Conservation (phyloP, 1,139 yeast genomes). For the Suhomyces bolitotheri region DNA sequence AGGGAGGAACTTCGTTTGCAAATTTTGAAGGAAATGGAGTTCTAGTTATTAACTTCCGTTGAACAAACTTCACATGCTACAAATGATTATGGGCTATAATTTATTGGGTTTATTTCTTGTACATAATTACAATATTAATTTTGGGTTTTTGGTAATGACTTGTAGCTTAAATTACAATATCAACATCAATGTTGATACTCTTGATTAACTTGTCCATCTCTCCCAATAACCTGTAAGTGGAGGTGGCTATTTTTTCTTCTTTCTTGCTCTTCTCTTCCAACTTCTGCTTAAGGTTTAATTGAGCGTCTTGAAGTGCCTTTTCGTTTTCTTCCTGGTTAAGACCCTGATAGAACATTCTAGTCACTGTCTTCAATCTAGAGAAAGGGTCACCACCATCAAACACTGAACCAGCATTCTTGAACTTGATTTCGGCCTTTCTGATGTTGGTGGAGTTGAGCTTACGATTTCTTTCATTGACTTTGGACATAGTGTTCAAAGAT, state of each 20-base stretch:
- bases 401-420: conserved; percentile 47
- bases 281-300: conserved; percentile 34
- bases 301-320: conserved; percentile 45
- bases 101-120: conserved; percentile 7
- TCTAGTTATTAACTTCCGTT: too few relatives aligned
- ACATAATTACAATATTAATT: conserved; percentile 5
- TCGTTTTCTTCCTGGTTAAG: conserved; percentile 46
- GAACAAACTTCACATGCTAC: too few relatives aligned
- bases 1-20: conserved; percentile 42
- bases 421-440: conserved; percentile 74
- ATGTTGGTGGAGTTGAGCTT: conserved; percentile 74
- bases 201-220: conserved; percentile 44
- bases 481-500: conserved; percentile 47
- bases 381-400: conserved; percentile 77
- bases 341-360: conserved; percentile 74
- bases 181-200: conserved; percentile 37
- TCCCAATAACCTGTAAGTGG: conserved; percentile 47
- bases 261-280: conserved; percentile 40
- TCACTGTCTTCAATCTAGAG: conserved; percentile 81
- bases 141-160: neutral
- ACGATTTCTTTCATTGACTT: conserved; percentile 79
- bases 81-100: neutral
- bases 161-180: conserved; percentile 14
- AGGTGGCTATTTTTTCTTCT: conserved; percentile 42
- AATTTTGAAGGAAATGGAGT: conserved; percentile 34